Evolutionary conservation across 331 rosid species (phyloP), one percentile per base, ranked within the genome.

Genomic region (Rosa hybrid): DNA sequence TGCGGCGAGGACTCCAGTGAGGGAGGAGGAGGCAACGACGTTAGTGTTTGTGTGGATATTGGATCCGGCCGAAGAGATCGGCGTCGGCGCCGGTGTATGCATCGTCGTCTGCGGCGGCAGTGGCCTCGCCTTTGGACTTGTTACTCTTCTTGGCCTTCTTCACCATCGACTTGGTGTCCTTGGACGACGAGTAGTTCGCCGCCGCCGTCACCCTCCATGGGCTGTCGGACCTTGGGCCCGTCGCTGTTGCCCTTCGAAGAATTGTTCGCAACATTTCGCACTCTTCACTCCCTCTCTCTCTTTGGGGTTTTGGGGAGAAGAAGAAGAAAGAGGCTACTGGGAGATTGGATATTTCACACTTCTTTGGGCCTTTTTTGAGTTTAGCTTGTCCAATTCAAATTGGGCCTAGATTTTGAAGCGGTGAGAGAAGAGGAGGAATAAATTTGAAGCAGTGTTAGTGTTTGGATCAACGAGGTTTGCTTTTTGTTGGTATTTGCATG

Each of bases 241-340:
- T 71, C 39, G 81, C 12, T n/a, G 89, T 59, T 48, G 90, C 81
- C 65, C 87, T 72, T 83, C 86, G 84, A 2, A 83, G 74, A 78
- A 89, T 34, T 2, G 84, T 81, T 69, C 89, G 84, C 76, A 87
- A 72, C 97, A 91, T 93, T 85, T 82, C 18, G 12, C 78, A 21
- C 51, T 78, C 18, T 14, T 21, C 10, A 16, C 6, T 59, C 41
- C 12, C 13, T 11, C 30, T 21, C 69, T 27, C 1, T 27, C 27
- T 27, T 27, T 0, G 76, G 46, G 86, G 79, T 82, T 78, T 82
- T 57, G 18, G 30, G 64, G 21, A 25, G 65, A 53, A 39, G 74
- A 27, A 38, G 14, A n/a, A 21, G 16, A 12, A 27, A 14, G 21
- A 13, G 0, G 71, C n/a, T 3, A 3, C 62, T 1, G 80, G 2